Evolutionary conservation across 495 filamentous ascomycete genomes (phyloP), one percentile per base, ranked within the genome.

Genomic region (Hypoxylon crocopeplum): DNA sequence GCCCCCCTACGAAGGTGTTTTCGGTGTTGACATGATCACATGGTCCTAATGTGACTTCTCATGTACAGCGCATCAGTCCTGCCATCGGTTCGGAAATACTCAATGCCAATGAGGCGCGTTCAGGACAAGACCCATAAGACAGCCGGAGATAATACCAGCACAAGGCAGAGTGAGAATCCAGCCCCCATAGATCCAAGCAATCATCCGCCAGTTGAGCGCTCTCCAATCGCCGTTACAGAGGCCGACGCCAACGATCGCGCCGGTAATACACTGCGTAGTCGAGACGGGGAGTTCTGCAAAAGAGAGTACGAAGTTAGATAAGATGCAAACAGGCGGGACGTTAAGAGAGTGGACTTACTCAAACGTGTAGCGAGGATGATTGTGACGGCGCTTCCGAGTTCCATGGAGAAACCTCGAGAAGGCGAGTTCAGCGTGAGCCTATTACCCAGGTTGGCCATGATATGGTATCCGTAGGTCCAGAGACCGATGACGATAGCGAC

Each of bases 391-490:
- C 84, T 81, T 12, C 88, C 88, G 5, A 91, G 76, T 68, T 90
- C 88, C 72, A 87, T 85, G 21, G 81, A 81, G 69, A 83, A 90
- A 16, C 86, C 88, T 57, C 86, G 80, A 7, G 82, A 85, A 2
- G 87, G 88, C 7, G 83, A 86, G 72, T 87, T 82, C 44, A 86
- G 79, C 0, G 87, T 89, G 67, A 91, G 82, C 54, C 81, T 79
- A 72, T 90, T 90, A 12, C 86, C 88, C 49, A 90, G 75, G 55
- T 84, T 81, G 34, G 78, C 74, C 74, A 91, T 87, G 69, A 91
- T 88, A 55, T 89, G 79, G 73, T 85, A 90, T 15, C 88, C 88
- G 60, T 85, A 91, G 63, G 85, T 84, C 82, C 85, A 88, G 59
- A 89, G 76, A 6, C 88, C 88, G 48, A 84, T 72, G 34, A 84